Evolutionary conservation across 1,284 basidiomycete species (phyloP), one percentile per base, ranked within the genome.

Genomic region (Psilocybe mexicana): DNA sequence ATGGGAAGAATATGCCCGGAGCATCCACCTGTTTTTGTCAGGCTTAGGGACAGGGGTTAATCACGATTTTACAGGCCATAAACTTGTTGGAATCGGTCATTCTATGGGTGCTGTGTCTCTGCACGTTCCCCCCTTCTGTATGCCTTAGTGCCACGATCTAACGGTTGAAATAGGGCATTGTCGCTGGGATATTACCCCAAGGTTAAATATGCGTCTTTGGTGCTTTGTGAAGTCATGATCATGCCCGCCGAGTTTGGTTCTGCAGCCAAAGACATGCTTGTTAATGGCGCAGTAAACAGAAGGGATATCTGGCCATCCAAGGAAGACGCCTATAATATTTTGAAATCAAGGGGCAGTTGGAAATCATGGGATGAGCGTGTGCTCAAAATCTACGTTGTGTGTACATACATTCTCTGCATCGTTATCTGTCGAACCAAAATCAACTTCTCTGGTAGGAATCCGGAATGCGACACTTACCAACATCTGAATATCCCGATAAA

Each of bases 291-390:
- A 0, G 52, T 62, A 36, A 76, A 71, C 35, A 74, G 82, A 10
- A 69, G 79, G 7, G 82, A 84, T 65, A 72, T 77, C 8, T 85
- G 82, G 81, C 65, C 77, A 0, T 79, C 75, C 14, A 70, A 67
- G n/a, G 77, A 77, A 57, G 81, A 79, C 30, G 83, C 82, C 0
- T 76, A 73, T 38, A 67, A 70, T 25, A 25, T 61, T 10, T 62
- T 84, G 50, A 75, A 74, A 57, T 65, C 70, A 6, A 64, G 78
- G 42, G 64, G 69, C 35, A 63, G 73, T 2, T 81, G 76, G 74
- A 74, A 77, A 66, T 57, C 63, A 0, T 85, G 82, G 82, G 82
- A 84, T 60, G 74, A 76, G 24, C 67, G 82, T n/a, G 72, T 80
- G 4, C 66, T 83, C 38, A 66, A 70, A 30, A 60, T 72, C 24